These are phyloP conservation scores for Eucalyptus curtisii DNA, from an alignment of 345 rosid genomes.

Conservation along the genomic window DNA sequence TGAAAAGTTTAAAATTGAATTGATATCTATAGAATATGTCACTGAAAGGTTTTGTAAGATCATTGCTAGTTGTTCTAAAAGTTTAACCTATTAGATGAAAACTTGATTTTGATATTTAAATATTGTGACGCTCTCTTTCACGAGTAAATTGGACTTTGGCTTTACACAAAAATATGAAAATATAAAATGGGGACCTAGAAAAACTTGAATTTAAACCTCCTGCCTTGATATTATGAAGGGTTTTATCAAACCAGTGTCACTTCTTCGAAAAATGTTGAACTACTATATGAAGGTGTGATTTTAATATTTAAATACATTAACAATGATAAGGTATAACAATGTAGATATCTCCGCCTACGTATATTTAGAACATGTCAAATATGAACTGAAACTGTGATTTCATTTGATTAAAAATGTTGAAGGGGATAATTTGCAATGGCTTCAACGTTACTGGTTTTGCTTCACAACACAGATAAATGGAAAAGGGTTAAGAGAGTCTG, in stretches of 20 bases:
- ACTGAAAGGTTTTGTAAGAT: neutral
- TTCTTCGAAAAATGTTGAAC: neutral
- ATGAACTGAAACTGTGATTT: neutral
- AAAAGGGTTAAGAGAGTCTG: neutral
- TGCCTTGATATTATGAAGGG: neutral
- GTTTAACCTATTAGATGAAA: neutral
- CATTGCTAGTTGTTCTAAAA: accelerated
- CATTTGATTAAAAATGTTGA: neutral
- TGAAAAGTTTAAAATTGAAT: no score
- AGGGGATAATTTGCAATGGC: neutral
- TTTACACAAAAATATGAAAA: neutral
- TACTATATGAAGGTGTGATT: neutral
- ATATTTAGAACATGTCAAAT: neutral
- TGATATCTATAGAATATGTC: no score
- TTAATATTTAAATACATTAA: neutral
- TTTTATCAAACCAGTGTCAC: neutral
- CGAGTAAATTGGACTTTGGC: neutral
- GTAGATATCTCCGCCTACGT: neutral
- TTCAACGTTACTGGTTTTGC: neutral
- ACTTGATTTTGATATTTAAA: neutral
- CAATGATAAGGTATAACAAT: neutral
- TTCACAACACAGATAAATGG: neutral
- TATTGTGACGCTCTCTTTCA: neutral
- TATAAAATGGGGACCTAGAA: neutral
- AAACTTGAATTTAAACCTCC: neutral